Base-by-base conservation (phyloP, 2,329 filamentous ascomycete genomes). In the Phaeosphaeria sp. region DNA sequence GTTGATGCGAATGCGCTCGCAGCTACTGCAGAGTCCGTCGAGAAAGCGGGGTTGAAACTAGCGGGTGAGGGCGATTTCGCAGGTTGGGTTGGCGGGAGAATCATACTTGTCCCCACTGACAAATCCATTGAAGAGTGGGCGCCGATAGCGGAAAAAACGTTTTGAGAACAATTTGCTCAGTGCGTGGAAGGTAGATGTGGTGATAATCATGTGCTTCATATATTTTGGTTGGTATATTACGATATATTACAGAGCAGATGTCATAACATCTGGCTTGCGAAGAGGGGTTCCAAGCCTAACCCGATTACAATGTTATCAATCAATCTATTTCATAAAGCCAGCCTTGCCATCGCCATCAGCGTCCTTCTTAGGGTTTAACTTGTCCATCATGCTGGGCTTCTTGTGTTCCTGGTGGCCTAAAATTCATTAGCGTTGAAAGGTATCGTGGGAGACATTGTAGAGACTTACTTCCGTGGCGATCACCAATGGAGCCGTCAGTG, bases 321-420 rank as follows among this genome's bases (percentile, higher is more conserved):
- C 41, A 4, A 49, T 55, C 21, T 79, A 84, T 43, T 80, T 69
- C 80, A 84, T 82, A 59, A 86, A 84, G 6, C 83, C 84, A 30
- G 75, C 72, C 77, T 85, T 84, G 54, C 84, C 84, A 70, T 87
- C 84, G 36, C 79, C 73, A 62, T 85, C 78, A 23, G 83, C 61
- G 67, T 87, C 84, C 27, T 59, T 79, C 72, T 74, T 80, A 1
- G 85, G 84, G 74, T 87, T 87, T 39, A 87, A 58, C 68, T 81
- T 83, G 55, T 86, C 79, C 73, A 84, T 69, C 58, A 87, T 60
- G 17, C 77, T 75, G 1, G 83, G 78, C 75, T 85, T 85, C 13
- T 55, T 66, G 18, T 59, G 54, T 20, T 66, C 59, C 58, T 64
- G 57, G 50, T 60, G 61, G 48, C 65, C 65, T 67, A 63, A 54